Conservation (phyloP, 441 rosid genomes). For the Mallotus japonicus region DNA sequence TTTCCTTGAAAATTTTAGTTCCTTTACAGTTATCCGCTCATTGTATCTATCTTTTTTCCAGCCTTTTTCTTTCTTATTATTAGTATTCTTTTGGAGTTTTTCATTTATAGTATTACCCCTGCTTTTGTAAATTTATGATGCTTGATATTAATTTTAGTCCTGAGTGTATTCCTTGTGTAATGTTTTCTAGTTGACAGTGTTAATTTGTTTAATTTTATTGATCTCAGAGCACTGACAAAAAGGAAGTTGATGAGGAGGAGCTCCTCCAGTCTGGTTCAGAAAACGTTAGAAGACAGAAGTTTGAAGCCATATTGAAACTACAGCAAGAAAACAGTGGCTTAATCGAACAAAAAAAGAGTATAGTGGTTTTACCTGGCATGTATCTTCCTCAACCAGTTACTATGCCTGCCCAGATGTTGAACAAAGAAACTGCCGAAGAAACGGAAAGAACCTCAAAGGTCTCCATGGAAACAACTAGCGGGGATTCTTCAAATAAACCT, state of each 20-base stretch:
- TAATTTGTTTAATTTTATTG: not conserved
- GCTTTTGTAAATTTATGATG: too few relatives aligned
- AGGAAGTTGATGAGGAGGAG: slow-evolving; percentile 31
- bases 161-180: not conserved
- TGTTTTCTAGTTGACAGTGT: not conserved
- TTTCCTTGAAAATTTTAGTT: too few relatives aligned
- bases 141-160: not conserved
- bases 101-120: too few relatives aligned
- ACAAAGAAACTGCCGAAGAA: slow-evolving; percentile 26
- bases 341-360: slow-evolving; percentile 55
- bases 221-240: slow-evolving; percentile 33
- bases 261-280: slow-evolving; percentile 50
- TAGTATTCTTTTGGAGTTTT: too few relatives aligned
- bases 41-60: too few relatives aligned
- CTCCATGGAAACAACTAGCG: slow-evolving; percentile 29
- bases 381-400: slow-evolving; percentile 52
- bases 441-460: slow-evolving; percentile 24
- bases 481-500: slow-evolving; percentile 38
- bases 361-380: slow-evolving; percentile 61
- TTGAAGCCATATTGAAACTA: slow-evolving; percentile 49
- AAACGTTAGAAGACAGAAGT: slow-evolving; percentile 59
- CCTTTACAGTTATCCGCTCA: too few relatives aligned
- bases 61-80: too few relatives aligned
- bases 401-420: slow-evolving; percentile 22
- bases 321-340: slow-evolving; percentile 68